Evolutionary conservation across 2,329 filamentous ascomycete species (phyloP).

Genomic region (Pseudogymnoascus sp.): DNA sequence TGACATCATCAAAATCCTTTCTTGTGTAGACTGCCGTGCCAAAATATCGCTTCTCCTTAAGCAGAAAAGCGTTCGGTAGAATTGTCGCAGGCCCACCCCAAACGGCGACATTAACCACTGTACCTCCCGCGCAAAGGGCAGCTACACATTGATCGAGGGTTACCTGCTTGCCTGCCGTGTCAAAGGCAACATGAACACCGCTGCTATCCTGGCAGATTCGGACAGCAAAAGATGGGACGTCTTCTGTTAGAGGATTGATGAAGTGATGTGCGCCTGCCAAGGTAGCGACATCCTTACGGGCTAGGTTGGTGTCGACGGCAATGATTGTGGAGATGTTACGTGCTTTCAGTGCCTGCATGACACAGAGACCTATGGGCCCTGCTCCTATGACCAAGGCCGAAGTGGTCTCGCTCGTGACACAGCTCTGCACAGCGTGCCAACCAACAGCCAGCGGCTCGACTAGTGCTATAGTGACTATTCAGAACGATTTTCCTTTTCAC

Average conservation of each 20-base stretch:
- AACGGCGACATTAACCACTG: conserved; percentile 56
- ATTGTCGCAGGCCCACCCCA: conserved; percentile 50
- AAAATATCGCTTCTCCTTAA: conserved; percentile 43
- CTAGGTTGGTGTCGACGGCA: conserved; percentile 44
- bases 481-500: too few relatives aligned
- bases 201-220: conserved; percentile 37
- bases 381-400: conserved; percentile 48
- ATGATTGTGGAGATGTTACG: conserved; percentile 46
- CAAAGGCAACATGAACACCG: conserved; percentile 51
- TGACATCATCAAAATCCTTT: conserved; percentile 47
- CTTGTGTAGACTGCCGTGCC: conserved; percentile 25
- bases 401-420: conserved; percentile 24
- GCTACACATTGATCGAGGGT: conserved; percentile 29
- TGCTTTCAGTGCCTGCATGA: conserved; percentile 49
- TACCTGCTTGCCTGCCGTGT: conserved; percentile 51
- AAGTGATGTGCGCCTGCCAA: conserved; percentile 48
- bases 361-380: conserved; percentile 53
- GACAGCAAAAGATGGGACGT: conserved; percentile 36
- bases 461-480: conserved; percentile 32
- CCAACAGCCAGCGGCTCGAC: conserved; percentile 56
- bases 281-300: conserved; percentile 41
- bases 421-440: conserved; percentile 47
- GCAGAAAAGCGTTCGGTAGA: conserved; percentile 44
- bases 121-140: conserved; percentile 42
- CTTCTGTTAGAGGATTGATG: conserved; percentile 42